phyloP scores from a whole-genome alignment of 31 red algal species.

The Porphyra umbilicalis region DNA sequence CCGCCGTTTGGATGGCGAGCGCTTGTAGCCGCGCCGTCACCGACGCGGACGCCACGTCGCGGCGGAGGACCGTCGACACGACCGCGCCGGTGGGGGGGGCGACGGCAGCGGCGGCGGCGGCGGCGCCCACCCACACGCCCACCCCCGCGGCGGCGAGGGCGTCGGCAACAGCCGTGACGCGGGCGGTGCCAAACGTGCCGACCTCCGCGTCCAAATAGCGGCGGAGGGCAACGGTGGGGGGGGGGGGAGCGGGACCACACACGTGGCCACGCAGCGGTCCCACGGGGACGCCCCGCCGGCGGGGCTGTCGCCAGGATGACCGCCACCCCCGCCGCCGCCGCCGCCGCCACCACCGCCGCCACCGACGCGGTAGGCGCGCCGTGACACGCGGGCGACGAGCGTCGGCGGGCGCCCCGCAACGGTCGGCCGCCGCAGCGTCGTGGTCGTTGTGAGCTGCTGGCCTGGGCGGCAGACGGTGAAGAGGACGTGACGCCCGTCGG shows the following conservation, averaged over 20 bases:
- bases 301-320: not conserved
- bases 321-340: not conserved
- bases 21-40: not conserved
- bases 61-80: not conserved
- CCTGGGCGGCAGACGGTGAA: not conserved
- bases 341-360: not conserved
- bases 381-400: not conserved
- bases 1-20: not conserved
- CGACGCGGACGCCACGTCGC: not conserved
- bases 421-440: not conserved
- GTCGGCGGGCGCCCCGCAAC: not conserved
- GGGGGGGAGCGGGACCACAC: too few species aligned
- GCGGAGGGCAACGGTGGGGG: too few species aligned
- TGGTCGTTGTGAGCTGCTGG: not conserved
- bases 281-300: too few species aligned
- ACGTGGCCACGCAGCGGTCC: too few species aligned
- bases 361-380: not conserved
- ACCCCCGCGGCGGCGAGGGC: not conserved
- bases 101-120: not conserved
- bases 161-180: not conserved
- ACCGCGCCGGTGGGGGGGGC: not conserved
- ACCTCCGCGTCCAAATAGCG: not conserved
- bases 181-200: not conserved
- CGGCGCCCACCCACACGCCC: not conserved
- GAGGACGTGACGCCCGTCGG: not conserved